Conservation (phyloP, 148 eudicot species). For the Fagopyrum tataricum region DNA sequence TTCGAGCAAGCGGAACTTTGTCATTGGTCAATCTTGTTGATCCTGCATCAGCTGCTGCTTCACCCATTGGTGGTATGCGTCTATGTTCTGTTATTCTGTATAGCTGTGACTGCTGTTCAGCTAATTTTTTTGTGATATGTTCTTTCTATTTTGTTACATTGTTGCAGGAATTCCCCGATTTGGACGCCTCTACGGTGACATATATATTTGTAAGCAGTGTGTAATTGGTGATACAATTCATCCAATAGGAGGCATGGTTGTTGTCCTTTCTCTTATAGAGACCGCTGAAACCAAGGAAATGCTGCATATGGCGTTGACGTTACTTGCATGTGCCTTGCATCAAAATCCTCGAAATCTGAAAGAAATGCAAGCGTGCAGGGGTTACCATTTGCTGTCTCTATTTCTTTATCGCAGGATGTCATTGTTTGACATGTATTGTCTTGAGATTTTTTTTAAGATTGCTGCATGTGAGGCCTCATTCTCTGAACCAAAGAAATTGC, state of each 20-base stretch:
- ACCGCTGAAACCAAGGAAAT: slow-evolving; percentile 97
- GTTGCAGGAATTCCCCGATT: slow-evolving; percentile 89
- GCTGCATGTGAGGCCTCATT: slow-evolving; percentile 99
- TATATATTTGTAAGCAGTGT: slow-evolving; percentile 75
- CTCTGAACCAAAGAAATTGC: slow-evolving; percentile 69
- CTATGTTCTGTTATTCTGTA: not conserved
- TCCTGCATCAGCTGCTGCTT: slow-evolving; percentile 95
- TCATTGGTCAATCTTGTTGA: slow-evolving; percentile 97
- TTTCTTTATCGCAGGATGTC: slow-evolving; percentile 87
- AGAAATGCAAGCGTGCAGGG: slow-evolving; percentile 89
- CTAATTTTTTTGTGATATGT: not conserved
- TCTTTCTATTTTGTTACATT: slow-evolving; percentile 6
- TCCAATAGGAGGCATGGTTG: slow-evolving; percentile 91
- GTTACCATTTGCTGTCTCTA: slow-evolving; percentile 87
- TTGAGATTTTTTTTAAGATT: slow-evolving; percentile 91
- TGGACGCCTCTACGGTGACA: slow-evolving; percentile 93
- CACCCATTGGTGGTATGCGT: slow-evolving; percentile 83
- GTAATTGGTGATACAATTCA: slow-evolving; percentile 88
- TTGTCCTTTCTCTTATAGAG: slow-evolving; percentile 92
- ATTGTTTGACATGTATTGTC: slow-evolving; percentile 88
- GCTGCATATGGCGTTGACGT: slow-evolving; percentile 88
- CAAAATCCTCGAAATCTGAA: slow-evolving; percentile 91
- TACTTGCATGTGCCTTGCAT: slow-evolving; percentile 91
- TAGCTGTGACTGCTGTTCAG: not conserved
- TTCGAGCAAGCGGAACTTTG: slow-evolving; percentile 65